Conservation (phyloP, 2,329 filamentous ascomycete genomes). For the Lecanicillium sp. region DNA sequence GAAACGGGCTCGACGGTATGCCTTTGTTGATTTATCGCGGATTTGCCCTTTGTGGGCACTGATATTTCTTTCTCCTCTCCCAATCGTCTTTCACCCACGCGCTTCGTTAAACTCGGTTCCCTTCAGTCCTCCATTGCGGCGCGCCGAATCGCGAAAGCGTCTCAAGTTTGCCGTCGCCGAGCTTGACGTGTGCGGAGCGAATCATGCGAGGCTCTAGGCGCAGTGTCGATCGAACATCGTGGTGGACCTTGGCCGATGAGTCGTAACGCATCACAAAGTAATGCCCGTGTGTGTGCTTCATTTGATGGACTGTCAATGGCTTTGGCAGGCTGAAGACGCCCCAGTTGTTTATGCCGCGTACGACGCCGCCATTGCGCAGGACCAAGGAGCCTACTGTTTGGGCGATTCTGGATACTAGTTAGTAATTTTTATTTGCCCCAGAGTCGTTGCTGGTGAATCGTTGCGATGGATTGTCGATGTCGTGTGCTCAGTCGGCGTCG, state of each 20-base stretch:
- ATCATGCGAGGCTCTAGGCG: conserved; percentile 86
- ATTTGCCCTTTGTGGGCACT: not conserved
- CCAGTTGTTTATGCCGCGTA: conserved; percentile 93
- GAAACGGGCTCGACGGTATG: too few species aligned
- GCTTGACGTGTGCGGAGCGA: conserved; percentile 75
- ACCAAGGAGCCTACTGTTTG: conserved; percentile 75
- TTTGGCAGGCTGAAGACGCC: conserved; percentile 82
- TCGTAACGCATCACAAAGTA: conserved; percentile 99
- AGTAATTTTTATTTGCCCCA: conserved; percentile 9
- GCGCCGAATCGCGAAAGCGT: conserved; percentile 41
- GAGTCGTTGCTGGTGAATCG: too few species aligned
- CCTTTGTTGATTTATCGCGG: too few species aligned
- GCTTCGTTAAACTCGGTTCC: conserved; percentile 24
- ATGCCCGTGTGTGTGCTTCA: conserved; percentile 75
- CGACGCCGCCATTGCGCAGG: conserved; percentile 75
- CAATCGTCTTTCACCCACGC: conserved; percentile 10
- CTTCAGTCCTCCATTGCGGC: conserved; percentile 38
- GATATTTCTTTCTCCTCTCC: not conserved
- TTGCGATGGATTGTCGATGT: not conserved
- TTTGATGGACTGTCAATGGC: conserved; percentile 71
- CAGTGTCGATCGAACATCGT: conserved; percentile 66
- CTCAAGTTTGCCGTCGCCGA: conserved; percentile 56
- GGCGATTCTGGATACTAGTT: conserved; percentile 59
- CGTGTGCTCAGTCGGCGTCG: conserved; percentile 4
- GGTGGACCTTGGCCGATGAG: conserved; percentile 62